Evolutionary conservation across 345 rosid genomes (phyloP).

Genomic region (Eucalyptus lansdowneana): DNA sequence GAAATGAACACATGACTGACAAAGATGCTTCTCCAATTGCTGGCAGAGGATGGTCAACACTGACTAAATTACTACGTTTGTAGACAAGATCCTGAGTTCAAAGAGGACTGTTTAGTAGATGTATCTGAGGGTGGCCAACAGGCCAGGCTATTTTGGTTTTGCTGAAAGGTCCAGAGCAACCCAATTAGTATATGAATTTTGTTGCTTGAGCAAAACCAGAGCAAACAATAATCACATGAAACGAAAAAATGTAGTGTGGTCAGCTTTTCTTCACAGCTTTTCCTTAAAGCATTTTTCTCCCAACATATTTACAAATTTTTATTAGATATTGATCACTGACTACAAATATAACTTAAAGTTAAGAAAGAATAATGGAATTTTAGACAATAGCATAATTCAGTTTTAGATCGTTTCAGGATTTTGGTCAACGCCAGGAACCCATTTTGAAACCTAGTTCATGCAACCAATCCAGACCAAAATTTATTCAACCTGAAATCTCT

Average conservation of each 20-base stretch:
- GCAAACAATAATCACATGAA: neutral
- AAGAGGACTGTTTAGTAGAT: too few relatives aligned
- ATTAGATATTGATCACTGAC: too few relatives aligned
- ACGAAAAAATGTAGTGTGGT: neutral
- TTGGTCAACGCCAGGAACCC: neutral
- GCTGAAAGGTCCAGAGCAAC: too few relatives aligned
- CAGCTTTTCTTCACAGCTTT: neutral
- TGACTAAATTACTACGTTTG: too few relatives aligned
- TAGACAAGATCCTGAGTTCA: too few relatives aligned
- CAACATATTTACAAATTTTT: neutral
- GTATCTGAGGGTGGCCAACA: accelerated
- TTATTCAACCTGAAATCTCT: too few relatives aligned
- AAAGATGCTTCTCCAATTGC: too few relatives aligned
- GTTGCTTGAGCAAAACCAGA: neutral
- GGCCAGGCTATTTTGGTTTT: too few relatives aligned
- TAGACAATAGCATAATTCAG: neutral
- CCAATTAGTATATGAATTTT: too few relatives aligned
- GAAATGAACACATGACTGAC: too few relatives aligned
- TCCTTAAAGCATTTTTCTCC: neutral
- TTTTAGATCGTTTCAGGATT: neutral
- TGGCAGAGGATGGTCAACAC: too few relatives aligned
- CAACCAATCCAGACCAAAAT: too few relatives aligned
- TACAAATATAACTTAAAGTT: neutral
- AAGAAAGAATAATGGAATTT: neutral
- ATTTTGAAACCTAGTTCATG: neutral